Conservation (phyloP, 805 yeast species). For the Candida quercuum region DNA sequence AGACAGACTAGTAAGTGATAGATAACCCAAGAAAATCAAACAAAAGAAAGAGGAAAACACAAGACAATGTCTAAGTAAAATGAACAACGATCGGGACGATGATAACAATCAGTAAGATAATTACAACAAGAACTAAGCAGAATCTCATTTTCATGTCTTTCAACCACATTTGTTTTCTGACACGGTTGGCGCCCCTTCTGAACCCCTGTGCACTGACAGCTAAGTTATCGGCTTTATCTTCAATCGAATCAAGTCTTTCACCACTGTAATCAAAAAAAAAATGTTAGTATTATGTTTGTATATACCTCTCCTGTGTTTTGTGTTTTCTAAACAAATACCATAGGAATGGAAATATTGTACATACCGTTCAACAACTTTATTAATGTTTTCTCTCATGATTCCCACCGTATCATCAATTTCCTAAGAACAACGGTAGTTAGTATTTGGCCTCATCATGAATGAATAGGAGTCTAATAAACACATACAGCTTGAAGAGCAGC, state of each 20-base stretch:
- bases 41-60: background rate
- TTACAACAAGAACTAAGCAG: conserved; percentile 77
- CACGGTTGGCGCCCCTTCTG: conserved; percentile 94
- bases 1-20: too few relatives aligned
- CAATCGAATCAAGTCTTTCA: conserved; percentile 86
- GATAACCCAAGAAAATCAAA: background rate
- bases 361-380: conserved; percentile 78
- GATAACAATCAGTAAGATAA: conserved; percentile 76
- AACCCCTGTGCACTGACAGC: conserved; percentile 92
- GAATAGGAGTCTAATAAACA: conserved; percentile 21
- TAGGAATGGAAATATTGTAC: conserved; percentile 1
- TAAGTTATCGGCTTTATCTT: conserved; percentile 87
- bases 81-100: conserved; percentile 94
- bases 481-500: conserved; percentile 81
- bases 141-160: conserved; percentile 95
- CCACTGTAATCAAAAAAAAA: too few relatives aligned
- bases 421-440: conserved; percentile 32
- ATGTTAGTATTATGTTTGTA: too few relatives aligned
- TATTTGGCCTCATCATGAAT: conserved; percentile 22
- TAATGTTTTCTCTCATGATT: conserved; percentile 94
- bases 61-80: conserved; percentile 36
- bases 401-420: conserved; percentile 96
- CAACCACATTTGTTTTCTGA: conserved; percentile 99
- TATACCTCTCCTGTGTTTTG: too few relatives aligned
- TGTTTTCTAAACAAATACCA: too few relatives aligned